Percentiles rank a stretch among this genome's conserved stretches.
Evolutionary conservation across 2,329 filamentous ascomycete genomes (phyloP).

Genomic region (Dichotomopilus funicola): DNA sequence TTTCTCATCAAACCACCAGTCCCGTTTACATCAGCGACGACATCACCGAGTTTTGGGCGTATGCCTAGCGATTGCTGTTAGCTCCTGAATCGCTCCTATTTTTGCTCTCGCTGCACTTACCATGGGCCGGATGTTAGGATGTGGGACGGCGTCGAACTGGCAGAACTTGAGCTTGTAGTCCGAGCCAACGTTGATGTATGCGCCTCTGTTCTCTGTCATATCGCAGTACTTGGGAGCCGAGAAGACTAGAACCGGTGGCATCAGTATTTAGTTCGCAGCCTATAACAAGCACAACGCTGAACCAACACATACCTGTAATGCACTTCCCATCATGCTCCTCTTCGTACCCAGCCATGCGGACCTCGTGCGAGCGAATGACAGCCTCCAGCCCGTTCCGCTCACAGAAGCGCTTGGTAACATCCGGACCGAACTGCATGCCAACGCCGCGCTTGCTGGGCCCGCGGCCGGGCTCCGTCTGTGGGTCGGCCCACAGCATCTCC

Average conservation of each 20-base stretch:
- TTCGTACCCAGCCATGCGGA: constrained; percentile 98
- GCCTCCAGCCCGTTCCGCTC: constrained; percentile 92
- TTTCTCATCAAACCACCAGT: not conserved
- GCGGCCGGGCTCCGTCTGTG: constrained; percentile 75
- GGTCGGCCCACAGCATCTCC: constrained; percentile 99
- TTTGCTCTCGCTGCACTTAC: constrained; percentile 35
- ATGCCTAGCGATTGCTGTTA: constrained; percentile 52
- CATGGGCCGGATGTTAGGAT: constrained; percentile 94
- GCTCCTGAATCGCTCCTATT: not conserved
- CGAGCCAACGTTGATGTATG: constrained; percentile 92
- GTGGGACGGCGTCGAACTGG: constrained; percentile 93
- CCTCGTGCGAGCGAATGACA: constrained; percentile 94
- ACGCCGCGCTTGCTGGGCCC: constrained; percentile 96
- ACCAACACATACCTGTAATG: constrained; percentile 65
- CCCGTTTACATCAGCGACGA: constrained; percentile 60
- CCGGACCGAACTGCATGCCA: constrained; percentile 91
- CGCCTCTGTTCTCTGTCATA: constrained; percentile 94
- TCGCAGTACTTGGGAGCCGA: constrained; percentile 97
- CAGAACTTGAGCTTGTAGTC: constrained; percentile 89
- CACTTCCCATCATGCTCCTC: constrained; percentile 93
- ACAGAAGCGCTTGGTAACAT: constrained; percentile 94
- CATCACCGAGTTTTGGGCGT: constrained; percentile 77
- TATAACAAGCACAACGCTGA: not conserved
- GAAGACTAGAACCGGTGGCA: constrained; percentile 57
- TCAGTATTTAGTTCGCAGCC: constrained; percentile 20